Evolutionary conservation across 805 yeast species (phyloP).

Genomic region (Wickerhamiella bombiphila): DNA sequence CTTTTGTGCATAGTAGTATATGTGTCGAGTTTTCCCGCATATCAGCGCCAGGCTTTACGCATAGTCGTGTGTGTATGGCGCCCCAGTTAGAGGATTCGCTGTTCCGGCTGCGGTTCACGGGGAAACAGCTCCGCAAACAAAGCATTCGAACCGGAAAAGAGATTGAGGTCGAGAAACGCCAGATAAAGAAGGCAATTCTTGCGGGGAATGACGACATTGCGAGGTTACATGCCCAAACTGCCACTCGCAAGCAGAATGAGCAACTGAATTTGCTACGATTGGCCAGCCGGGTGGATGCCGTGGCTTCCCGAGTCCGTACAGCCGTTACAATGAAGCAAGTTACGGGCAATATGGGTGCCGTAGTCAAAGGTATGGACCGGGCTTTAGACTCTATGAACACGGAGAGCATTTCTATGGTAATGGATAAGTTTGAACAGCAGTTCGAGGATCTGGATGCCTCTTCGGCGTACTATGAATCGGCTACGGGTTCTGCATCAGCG

Average conservation of each 20-base stretch:
- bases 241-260: conserved; percentile 83
- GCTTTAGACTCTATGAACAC: conserved; percentile 93
- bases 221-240: conserved; percentile 85
- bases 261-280: conserved; percentile 64
- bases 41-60: too few relatives aligned
- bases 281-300: conserved; percentile 87
- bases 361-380: conserved; percentile 89
- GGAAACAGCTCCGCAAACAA: conserved; percentile 82
- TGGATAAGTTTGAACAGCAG: conserved; percentile 94
- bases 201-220: conserved; percentile 89
- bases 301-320: conserved; percentile 88
- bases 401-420: conserved; percentile 79
- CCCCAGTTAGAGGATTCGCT: conserved; percentile 20
- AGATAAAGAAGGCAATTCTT: conserved; percentile 72
- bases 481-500: conserved; percentile 79
- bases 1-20: too few relatives aligned
- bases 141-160: conserved; percentile 85
- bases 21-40: too few relatives aligned
- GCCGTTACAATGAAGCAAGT: conserved; percentile 97
- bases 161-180: conserved; percentile 71
- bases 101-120: conserved; percentile 49
- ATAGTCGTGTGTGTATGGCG: too few relatives aligned
- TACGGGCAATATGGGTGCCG: conserved; percentile 84
- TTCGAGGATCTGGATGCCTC: conserved; percentile 93
- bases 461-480: conserved; percentile 81